Conservation (phyloP, 768 basidiomycete species). For the Naganishia vishniacii region DNA sequence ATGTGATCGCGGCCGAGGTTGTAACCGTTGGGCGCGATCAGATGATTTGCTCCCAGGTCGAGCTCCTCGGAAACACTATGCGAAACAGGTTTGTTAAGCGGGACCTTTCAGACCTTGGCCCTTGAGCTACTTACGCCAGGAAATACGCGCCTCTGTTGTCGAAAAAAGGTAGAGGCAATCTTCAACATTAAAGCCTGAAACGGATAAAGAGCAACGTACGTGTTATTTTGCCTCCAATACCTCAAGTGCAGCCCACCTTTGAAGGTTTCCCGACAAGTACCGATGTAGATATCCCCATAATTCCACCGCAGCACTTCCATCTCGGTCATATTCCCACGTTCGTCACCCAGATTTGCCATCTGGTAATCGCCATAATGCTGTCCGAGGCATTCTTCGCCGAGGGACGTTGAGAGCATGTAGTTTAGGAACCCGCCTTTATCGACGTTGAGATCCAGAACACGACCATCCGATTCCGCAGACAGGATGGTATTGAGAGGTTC, state of each 20-base stretch:
- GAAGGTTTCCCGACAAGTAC: constrained; percentile 78
- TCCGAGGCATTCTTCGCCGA: constrained; percentile 68
- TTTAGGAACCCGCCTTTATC: constrained; percentile 70
- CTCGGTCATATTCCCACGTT: constrained; percentile 66
- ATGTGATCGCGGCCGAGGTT: constrained; percentile 79
- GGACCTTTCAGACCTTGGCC: too few species aligned
- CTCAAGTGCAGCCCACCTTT: constrained; percentile 81
- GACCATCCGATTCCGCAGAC: constrained; percentile 65
- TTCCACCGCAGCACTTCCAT: constrained; percentile 78
- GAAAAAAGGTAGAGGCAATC: not conserved
- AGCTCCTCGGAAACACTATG: constrained; percentile 36
- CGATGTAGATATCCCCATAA: constrained; percentile 72
- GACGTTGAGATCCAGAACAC: constrained; percentile 58
- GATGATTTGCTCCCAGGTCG: constrained; percentile 55
- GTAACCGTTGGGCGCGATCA: constrained; percentile 71
- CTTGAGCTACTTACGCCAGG: constrained; percentile 40
- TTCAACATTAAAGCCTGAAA: not conserved
- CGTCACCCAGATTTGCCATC: constrained; percentile 74
- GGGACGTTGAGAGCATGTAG: constrained; percentile 70
- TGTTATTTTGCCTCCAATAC: constrained; percentile 75
- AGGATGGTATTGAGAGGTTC: constrained; percentile 83
- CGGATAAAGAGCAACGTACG: constrained; percentile 20
- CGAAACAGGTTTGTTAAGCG: not conserved
- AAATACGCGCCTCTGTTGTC: constrained; percentile 37
- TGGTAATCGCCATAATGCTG: constrained; percentile 69